Percentiles rank a stretch among this genome's conserved stretches.
phyloP scores from a whole-genome alignment of 2,329 filamentous ascomycete species.

The Chrysosporium queenslandicum region DNA sequence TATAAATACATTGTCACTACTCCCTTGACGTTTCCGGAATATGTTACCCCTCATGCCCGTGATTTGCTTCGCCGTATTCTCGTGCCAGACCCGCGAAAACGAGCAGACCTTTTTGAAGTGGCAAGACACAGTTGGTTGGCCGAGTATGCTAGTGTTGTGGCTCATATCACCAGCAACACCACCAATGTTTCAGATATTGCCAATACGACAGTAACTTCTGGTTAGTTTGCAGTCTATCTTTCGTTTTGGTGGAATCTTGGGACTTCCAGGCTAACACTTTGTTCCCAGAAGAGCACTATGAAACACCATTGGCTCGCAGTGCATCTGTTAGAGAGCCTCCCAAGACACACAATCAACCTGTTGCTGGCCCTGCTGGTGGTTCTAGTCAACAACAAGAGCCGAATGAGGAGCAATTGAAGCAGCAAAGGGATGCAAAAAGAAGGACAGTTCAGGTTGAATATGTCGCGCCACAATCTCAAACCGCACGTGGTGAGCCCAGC shows the following conservation, averaged over 20 bases:
- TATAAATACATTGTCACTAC: constrained; percentile 99
- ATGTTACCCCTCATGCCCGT: constrained; percentile 90
- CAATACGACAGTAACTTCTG: constrained; percentile 58
- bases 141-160: constrained; percentile 92
- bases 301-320: constrained; percentile 65
- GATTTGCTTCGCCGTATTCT: constrained; percentile 87
- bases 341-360: constrained; percentile 44
- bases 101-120: constrained; percentile 93
- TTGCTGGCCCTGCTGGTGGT: constrained; percentile 42
- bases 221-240: constrained; percentile 32
- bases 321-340: constrained; percentile 82
- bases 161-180: constrained; percentile 92
- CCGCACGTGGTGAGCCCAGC: constrained; percentile 55
- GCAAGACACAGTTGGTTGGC: constrained; percentile 96
- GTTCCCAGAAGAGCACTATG: constrained; percentile 41
- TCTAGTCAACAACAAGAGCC: constrained; percentile 62
- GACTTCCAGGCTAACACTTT: background rate
- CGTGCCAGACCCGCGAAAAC: constrained; percentile 86
- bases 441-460: constrained; percentile 97
- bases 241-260: constrained; percentile 1
- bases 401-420: constrained; percentile 45
- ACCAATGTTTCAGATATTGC: constrained; percentile 79
- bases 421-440: constrained; percentile 65
- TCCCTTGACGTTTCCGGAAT: constrained; percentile 94
- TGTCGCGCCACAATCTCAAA: constrained; percentile 80